phyloP scores from a whole-genome alignment of 2,329 filamentous ascomycete species.

The Nannizzia gypsea region DNA sequence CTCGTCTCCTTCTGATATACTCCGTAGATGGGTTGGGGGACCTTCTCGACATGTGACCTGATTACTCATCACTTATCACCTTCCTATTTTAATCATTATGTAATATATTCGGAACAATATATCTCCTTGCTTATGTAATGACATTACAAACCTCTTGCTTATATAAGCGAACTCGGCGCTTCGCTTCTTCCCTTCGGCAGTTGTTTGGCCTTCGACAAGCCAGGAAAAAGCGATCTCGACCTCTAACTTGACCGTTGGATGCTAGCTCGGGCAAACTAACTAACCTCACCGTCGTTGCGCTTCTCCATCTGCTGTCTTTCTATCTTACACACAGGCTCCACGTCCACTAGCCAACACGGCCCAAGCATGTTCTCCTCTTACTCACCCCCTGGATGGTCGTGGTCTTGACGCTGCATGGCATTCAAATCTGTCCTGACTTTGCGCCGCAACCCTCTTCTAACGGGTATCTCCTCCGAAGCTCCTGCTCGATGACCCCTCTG shows the following conservation, averaged over 20 bases:
- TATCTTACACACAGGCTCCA: background rate
- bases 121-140: background rate
- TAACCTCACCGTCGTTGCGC: background rate
- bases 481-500: background rate
- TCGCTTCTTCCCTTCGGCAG: no score
- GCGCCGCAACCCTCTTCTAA: background rate
- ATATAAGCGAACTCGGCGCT: no score
- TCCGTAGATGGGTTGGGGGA: no score
- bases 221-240: background rate
- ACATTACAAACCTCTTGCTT: no score
- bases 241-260: no score
- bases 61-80: background rate
- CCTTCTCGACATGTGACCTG: background rate
- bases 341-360: background rate
- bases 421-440: background rate
- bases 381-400: background rate
- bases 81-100: background rate
- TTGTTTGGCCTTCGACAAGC: no score
- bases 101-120: background rate
- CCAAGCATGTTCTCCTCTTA: background rate
- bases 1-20: no score
- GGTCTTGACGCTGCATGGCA: background rate
- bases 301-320: background rate
- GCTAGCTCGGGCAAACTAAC: no score
- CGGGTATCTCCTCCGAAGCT: background rate